Percentiles rank a stretch among this genome's conserved stretches.
phyloP scores from a whole-genome alignment of 2,329 filamentous ascomycete species.

The Alternaria burnsii region DNA sequence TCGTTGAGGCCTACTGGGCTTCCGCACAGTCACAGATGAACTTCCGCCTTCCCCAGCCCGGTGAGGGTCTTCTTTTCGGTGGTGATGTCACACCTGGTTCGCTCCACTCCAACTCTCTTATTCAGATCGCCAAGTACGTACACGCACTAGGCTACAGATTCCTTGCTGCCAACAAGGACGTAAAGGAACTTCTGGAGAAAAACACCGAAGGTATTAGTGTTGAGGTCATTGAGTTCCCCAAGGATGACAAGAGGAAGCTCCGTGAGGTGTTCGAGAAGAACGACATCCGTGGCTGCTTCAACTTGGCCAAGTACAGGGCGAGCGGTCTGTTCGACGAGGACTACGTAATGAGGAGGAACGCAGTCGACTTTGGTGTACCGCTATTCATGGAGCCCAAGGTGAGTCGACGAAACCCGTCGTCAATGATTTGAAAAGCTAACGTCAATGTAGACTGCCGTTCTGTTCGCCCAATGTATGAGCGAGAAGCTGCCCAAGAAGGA shows the following conservation, averaged over 20 bases:
- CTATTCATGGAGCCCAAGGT: slow-evolving; percentile 99
- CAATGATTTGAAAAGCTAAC: slow-evolving; percentile 25
- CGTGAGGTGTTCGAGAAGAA: slow-evolving; percentile 97
- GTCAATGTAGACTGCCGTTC: slow-evolving; percentile 78
- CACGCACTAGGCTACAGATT: slow-evolving; percentile 93
- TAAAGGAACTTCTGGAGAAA: slow-evolving; percentile 85
- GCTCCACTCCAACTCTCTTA: slow-evolving; percentile 69
- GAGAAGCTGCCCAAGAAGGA: slow-evolving; percentile 90
- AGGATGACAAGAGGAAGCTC: slow-evolving; percentile 91
- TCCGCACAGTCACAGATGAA: slow-evolving; percentile 98
- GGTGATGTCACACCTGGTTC: slow-evolving; percentile 70
- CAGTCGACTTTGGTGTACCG: slow-evolving; percentile 96
- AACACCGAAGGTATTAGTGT: slow-evolving; percentile 74
- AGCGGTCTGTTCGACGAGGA: slow-evolving; percentile 90
- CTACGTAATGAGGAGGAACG: slow-evolving; percentile 98
- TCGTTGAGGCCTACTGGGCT: slow-evolving; percentile 97
- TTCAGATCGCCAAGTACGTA: slow-evolving; percentile 84
- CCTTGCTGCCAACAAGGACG: slow-evolving; percentile 80
- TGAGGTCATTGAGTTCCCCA: slow-evolving; percentile 96
- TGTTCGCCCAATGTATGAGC: slow-evolving; percentile 96
- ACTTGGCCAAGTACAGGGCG: slow-evolving; percentile 83
- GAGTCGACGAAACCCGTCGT: slow-evolving; percentile 49
- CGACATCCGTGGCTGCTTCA: slow-evolving; percentile 95
- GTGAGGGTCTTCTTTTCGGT: slow-evolving; percentile 93
- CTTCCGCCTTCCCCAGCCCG: slow-evolving; percentile 94